Base-by-base conservation (phyloP, 768 basidiomycete genomes). In the Imleria badia region DNA sequence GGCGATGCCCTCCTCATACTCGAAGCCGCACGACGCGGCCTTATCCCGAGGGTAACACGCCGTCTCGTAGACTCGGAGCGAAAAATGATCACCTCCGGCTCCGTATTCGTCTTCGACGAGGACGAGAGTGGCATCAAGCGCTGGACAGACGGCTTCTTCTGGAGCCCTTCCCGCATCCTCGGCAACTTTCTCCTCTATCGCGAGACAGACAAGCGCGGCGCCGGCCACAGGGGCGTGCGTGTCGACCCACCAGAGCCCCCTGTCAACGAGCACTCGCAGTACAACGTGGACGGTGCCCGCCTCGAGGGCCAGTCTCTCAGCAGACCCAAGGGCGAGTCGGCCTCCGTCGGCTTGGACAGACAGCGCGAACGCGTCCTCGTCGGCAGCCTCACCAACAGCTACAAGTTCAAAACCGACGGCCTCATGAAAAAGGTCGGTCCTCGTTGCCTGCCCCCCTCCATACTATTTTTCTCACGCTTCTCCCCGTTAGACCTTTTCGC, bases 71-170 rank as follows among this genome's bases (percentile, higher is more conserved):
- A 97, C 68, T 81, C 89, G 31, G 95, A 98, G 71, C 83, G 93
- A 53, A 87, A 85, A 66, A 91, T 96, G 87, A 94, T 98, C 69
- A 86, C 86, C 17, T 90, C 87, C 7, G 95, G 95, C 52, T 90
- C 89, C 8, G 93, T 98, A 12, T 98, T 98, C 64, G 95, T 97
- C 60, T 98, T 97, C 66, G 93, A 98, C 71, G 95, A 97, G 76
- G 89, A 93, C 64, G 94, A 96, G 74, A 93, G 91, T 65, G 94
- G 94, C 26, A 98, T 98, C 76, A 96, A 95, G 76, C 82, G 95
- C 41, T 97, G 94, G 91, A 98, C 95, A 2, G 95, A 98, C 73
- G 94, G 94, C n/a, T 87, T 91, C 68, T 89, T 89, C 68, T 97
- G 95, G 95, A 91, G 88, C 61, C 95, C 95, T 0, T 89, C 87